Evolutionary conservation across 2,329 filamentous ascomycete genomes (phyloP).

Genomic region (Xylariales sp.): DNA sequence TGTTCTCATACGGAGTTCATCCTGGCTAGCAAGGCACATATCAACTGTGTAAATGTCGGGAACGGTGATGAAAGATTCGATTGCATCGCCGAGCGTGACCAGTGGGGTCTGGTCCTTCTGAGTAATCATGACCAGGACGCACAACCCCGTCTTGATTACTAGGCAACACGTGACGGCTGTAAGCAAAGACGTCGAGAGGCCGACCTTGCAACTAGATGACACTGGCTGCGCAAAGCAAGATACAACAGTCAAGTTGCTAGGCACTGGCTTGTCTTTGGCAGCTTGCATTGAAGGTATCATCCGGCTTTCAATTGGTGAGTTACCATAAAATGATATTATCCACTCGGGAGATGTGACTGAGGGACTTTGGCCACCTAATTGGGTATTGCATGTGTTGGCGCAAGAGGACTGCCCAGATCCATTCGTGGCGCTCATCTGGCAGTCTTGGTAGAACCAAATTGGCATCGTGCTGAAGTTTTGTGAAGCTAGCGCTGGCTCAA

Average conservation of each 20-base stretch:
- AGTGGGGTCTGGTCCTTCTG: conserved; percentile 35
- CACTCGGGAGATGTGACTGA: background rate
- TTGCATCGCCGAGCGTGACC: conserved; percentile 45
- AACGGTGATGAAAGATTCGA: conserved; percentile 43
- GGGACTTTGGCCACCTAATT: conserved; percentile 15
- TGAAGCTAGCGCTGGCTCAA: too few relatives aligned
- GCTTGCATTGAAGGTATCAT: background rate
- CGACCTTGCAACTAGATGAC: conserved; percentile 13
- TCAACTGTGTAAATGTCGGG: conserved; percentile 36
- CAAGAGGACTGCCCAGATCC: conserved; percentile 12
- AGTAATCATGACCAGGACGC: conserved; percentile 23
- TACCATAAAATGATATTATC: background rate
- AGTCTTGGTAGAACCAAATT: too few relatives aligned
- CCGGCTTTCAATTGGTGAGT: background rate
- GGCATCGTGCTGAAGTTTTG: too few relatives aligned
- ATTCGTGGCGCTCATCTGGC: conserved; percentile 17
- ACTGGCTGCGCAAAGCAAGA: conserved; percentile 15
- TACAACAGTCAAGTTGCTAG: conserved; percentile 8
- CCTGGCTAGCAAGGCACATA: conserved; percentile 13
- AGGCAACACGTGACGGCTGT: conserved; percentile 22
- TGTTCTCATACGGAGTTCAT: conserved; percentile 6
- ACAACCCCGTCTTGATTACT: conserved; percentile 34
- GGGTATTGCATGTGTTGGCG: too few relatives aligned
- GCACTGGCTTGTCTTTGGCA: background rate
- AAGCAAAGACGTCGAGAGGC: conserved; percentile 13